Conservation (phyloP, 371 early-diverging fungal species). For the Catenaria anguillulae region DNA sequence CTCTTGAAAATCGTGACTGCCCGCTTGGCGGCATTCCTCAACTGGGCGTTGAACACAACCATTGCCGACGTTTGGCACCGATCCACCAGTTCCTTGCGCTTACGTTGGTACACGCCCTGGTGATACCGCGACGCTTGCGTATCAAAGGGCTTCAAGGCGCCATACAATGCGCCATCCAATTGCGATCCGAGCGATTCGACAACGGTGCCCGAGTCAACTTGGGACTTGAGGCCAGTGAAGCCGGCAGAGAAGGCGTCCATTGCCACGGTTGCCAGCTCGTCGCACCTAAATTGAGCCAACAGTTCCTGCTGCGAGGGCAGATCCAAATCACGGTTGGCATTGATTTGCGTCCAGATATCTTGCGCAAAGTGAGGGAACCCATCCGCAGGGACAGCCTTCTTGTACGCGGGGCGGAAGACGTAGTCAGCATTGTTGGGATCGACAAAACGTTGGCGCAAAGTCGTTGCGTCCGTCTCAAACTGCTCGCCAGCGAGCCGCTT, state of each 20-base stretch:
- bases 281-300: conserved; percentile 94
- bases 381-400: conserved; percentile 87
- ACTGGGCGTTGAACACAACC: conserved; percentile 63
- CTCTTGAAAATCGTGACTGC: conserved; percentile 45
- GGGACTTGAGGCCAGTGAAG: conserved; percentile 16
- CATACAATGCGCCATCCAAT: conserved; percentile 37
- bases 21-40: conserved; percentile 65
- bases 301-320: conserved; percentile 95
- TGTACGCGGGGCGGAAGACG: conserved; percentile 73
- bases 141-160: conserved; percentile 63
- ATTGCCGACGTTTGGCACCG: conserved; percentile 62
- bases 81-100: conserved; percentile 58
- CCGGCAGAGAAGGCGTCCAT: not conserved
- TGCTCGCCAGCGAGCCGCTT: conserved; percentile 67
- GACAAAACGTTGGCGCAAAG: conserved; percentile 58
- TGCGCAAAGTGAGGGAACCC: conserved; percentile 82
- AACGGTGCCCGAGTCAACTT: conserved; percentile 60
- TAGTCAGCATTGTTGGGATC: conserved; percentile 49
- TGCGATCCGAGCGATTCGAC: conserved; percentile 56
- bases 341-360: conserved; percentile 77
- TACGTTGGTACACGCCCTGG: conserved; percentile 69
- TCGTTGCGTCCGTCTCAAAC: conserved; percentile 56
- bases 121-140: conserved; percentile 81
- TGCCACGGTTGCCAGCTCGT: conserved; percentile 72
- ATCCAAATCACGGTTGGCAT: conserved; percentile 87